phyloP scores from a whole-genome alignment of 305 asterid species.

The Solanum hybrid region DNA sequence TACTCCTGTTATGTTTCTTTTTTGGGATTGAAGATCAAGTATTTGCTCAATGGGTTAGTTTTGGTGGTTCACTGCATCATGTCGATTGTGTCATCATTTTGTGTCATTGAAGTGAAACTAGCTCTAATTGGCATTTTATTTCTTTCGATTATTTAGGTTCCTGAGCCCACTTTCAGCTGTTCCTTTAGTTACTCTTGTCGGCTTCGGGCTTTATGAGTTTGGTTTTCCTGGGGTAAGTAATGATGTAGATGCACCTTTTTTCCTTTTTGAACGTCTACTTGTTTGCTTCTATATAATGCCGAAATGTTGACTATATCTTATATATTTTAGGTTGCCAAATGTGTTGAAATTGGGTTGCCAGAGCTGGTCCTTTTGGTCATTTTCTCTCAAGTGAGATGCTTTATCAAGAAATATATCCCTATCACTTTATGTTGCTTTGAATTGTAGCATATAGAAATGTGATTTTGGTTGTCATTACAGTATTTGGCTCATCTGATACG shows the following conservation, averaged over 20 bases:
- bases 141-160: conserved; percentile 27
- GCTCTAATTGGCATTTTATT: not conserved
- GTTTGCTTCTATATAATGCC: not conserved
- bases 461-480: conserved; percentile 23
- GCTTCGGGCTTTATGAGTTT: conserved; percentile 79
- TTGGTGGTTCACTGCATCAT: not conserved
- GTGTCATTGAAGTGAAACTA: not conserved
- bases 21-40: not conserved
- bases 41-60: not conserved
- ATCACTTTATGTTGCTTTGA: not conserved
- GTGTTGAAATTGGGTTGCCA: conserved; percentile 86
- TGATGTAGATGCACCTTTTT: not conserved
- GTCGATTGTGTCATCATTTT: not conserved
- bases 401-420: not conserved
- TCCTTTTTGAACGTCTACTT: not conserved
- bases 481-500: conserved; percentile 59
- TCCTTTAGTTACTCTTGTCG: conserved; percentile 81
- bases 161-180: conserved; percentile 86
- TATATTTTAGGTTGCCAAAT: conserved; percentile 66
- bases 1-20: not conserved
- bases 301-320: conserved; percentile 5
- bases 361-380: conserved; percentile 55
- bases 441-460: not conserved
- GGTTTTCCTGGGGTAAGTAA: conserved; percentile 84
- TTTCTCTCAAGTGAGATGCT: conserved; percentile 56